phyloP scores from a whole-genome alignment of 495 filamentous ascomycete genomes.

The Aspergillus saccharolyticus region DNA sequence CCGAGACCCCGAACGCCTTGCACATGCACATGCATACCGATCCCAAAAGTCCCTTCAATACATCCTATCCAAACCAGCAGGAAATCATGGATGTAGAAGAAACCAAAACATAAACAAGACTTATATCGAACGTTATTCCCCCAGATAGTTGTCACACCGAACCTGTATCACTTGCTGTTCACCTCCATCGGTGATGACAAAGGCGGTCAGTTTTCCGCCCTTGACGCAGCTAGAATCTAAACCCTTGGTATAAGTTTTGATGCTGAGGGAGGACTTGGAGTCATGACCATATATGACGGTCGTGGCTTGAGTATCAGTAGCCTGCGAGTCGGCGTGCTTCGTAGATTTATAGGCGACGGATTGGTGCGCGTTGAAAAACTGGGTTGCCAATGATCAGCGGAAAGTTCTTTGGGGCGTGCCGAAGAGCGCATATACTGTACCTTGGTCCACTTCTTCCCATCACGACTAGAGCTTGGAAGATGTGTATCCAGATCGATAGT shows the following conservation, averaged over 20 bases:
- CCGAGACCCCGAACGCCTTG: neutral
- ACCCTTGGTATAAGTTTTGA: conserved; percentile 70
- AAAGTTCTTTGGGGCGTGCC: too few species aligned
- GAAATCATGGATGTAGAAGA: neutral
- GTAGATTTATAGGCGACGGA: conserved; percentile 25
- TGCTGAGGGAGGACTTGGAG: conserved; percentile 61
- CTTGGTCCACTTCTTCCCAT: conserved; percentile 64
- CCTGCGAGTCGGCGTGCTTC: conserved; percentile 16
- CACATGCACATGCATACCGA: neutral
- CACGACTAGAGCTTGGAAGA: conserved; percentile 51
- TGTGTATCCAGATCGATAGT: conserved; percentile 61
- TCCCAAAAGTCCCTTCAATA: neutral
- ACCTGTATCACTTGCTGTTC: conserved; percentile 36
- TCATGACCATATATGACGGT: conserved; percentile 88
- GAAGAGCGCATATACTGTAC: conserved; percentile 23
- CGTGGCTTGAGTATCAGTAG: conserved; percentile 23
- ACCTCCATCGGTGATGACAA: conserved; percentile 57
- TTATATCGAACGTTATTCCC: conserved; percentile 11
- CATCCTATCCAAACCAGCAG: neutral
- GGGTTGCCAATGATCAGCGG: too few species aligned
- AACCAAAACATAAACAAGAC: neutral
- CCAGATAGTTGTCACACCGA: conserved; percentile 26
- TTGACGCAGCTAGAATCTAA: conserved; percentile 78
- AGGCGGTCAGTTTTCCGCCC: conserved; percentile 68
- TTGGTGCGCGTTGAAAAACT: conserved; percentile 59